phyloP scores from a whole-genome alignment of 164 flowering plant species.

The Santalum album region DNA sequence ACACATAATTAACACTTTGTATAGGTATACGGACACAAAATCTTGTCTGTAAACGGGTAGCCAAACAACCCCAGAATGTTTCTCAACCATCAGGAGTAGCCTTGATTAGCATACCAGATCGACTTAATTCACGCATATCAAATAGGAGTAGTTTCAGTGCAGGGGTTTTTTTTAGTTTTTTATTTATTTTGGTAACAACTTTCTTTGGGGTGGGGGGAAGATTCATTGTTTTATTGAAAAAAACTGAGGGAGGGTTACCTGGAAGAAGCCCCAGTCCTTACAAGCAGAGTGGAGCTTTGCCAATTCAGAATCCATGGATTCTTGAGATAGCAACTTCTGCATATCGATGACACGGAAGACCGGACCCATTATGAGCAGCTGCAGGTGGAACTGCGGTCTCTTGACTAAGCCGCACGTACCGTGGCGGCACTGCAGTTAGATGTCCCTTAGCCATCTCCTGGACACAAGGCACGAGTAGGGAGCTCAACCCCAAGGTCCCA shows the following conservation, averaged over 20 bases:
- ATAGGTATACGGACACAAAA: too few species aligned
- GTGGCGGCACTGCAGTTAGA: constrained; percentile 1
- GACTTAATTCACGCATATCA: too few species aligned
- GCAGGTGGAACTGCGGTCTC: neutral
- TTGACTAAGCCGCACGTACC: constrained; percentile 4
- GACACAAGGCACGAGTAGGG: constrained; percentile 5
- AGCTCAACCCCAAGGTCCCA: neutral
- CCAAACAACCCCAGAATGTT: too few species aligned
- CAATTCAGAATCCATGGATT: constrained; percentile 5
- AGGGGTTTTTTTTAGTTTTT: too few species aligned
- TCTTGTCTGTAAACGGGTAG: too few species aligned
- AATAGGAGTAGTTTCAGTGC: too few species aligned
- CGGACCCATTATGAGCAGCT: neutral
- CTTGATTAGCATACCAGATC: too few species aligned
- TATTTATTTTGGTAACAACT: neutral
- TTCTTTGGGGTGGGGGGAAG: neutral
- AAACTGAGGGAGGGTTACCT: constrained; percentile 3
- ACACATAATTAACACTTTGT: neutral
- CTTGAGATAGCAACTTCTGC: constrained; percentile 6
- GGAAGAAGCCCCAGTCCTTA: constrained; percentile 10
- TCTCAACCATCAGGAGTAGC: too few species aligned
- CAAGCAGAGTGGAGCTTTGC: neutral
- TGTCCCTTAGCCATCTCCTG: constrained; percentile 8
- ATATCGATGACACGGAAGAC: constrained; percentile 12
- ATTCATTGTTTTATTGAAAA: neutral